A percentile compares a stretch with the other conserved stretches of the same genome.
phyloP scores from a whole-genome alignment of 129 eudicot genomes.

The Pulicaria dysenterica region DNA sequence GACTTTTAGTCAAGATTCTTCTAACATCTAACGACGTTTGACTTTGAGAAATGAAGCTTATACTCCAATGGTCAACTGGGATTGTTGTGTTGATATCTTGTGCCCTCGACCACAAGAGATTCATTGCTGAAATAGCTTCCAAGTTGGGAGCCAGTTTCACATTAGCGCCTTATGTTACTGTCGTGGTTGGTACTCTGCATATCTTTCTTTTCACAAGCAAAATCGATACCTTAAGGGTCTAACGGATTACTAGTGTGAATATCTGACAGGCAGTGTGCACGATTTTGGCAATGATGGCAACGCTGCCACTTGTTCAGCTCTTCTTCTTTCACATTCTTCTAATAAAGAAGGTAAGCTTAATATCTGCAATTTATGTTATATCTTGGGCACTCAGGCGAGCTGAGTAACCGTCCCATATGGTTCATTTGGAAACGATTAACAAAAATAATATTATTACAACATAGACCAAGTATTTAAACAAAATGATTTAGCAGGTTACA shows the following conservation, averaged over 20 bases:
- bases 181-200: slow-evolving; percentile 63
- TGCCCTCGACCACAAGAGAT: slow-evolving; percentile 64
- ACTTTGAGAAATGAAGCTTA: slow-evolving; percentile 83
- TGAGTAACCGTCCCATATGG: no score
- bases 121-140: slow-evolving; percentile 52
- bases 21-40: slow-evolving; percentile 49
- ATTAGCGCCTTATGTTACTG: slow-evolving; percentile 73
- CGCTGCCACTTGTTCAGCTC: slow-evolving; percentile 88
- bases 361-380: neutral
- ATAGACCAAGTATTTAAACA: neutral
- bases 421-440: neutral
- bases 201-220: neutral
- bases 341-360: slow-evolving; percentile 68
- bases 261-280: slow-evolving; percentile 79
- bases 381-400: neutral
- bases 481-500: neutral
- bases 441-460: neutral
- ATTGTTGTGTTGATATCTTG: slow-evolving; percentile 75
- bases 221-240: slow-evolving; percentile 5
- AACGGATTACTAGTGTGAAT: neutral
- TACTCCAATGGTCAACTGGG: slow-evolving; percentile 98
- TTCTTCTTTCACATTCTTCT: slow-evolving; percentile 98
- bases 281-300: slow-evolving; percentile 92
- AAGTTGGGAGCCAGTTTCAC: slow-evolving; percentile 98
- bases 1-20: slow-evolving; percentile 32